These are phyloP conservation scores for Xerocomus potaroensis DNA, from an alignment of 768 basidiomycete species.

Conservation along the genomic window DNA sequence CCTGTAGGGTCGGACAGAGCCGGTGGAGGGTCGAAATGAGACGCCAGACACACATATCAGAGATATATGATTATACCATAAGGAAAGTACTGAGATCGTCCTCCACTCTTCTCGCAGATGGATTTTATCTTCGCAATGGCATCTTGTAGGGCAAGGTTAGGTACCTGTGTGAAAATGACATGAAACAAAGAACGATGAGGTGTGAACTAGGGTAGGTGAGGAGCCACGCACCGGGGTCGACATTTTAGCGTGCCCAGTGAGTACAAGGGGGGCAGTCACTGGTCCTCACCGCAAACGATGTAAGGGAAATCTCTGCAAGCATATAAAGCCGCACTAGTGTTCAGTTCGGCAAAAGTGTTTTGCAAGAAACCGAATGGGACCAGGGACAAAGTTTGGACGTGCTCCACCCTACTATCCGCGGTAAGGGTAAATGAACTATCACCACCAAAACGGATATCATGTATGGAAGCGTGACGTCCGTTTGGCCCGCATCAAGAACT, in stretches of 20 bases:
- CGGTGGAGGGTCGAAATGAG: not conserved
- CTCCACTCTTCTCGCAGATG: not conserved
- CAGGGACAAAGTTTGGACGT: too few relatives aligned
- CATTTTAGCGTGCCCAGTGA: too few relatives aligned
- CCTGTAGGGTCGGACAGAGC: not conserved
- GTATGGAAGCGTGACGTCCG: too few relatives aligned
- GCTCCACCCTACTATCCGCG: too few relatives aligned
- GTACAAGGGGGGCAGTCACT: not conserved
- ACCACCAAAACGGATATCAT: too few relatives aligned
- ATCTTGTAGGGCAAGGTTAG: not conserved
- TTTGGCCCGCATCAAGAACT: too few relatives aligned
- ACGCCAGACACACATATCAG: not conserved
- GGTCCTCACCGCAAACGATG: not conserved
- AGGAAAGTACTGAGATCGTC: constrained; percentile 9
- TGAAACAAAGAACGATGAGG: not conserved
- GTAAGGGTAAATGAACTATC: too few relatives aligned
- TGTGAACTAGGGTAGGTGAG: not conserved
- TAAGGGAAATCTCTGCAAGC: too few relatives aligned
- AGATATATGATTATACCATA: not conserved
- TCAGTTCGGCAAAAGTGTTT: too few relatives aligned
- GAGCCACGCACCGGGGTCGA: not conserved
- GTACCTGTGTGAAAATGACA: not conserved
- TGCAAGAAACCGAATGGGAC: too few relatives aligned
- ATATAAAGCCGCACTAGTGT: too few relatives aligned
- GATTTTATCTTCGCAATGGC: not conserved